Conservation (phyloP, 2,329 filamentous ascomycete species). For the Epichloe sibirici region DNA sequence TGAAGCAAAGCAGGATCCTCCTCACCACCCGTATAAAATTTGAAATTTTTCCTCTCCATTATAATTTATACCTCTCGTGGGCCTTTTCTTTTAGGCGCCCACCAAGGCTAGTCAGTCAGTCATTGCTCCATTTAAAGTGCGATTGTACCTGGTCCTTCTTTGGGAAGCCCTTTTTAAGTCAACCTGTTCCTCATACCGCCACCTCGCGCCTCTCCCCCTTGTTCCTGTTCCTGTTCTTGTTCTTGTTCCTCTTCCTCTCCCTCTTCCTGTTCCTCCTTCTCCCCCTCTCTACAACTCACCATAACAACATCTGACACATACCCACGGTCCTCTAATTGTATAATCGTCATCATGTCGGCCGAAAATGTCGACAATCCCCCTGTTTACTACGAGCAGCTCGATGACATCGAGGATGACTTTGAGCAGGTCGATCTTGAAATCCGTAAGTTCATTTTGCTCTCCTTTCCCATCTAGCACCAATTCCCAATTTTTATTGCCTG, state of each 20-base stretch:
- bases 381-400: conserved; percentile 64
- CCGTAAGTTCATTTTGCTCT: conserved; percentile 41
- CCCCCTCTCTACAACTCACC: background rate
- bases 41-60: too few relatives aligned
- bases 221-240: too few relatives aligned
- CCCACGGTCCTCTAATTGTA: conserved; percentile 4
- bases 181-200: too few relatives aligned
- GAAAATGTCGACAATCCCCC: conserved; percentile 26
- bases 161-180: too few relatives aligned
- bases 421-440: conserved; percentile 73
- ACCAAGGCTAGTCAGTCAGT: too few relatives aligned
- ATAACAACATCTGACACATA: conserved; percentile 4
- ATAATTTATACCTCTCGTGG: too few relatives aligned
- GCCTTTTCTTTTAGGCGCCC: too few relatives aligned
- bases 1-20: background rate
- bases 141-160: too few relatives aligned
- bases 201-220: background rate
- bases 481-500: too few relatives aligned
- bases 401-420: conserved; percentile 71
- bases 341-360: conserved; percentile 21
- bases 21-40: too few relatives aligned
- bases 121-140: too few relatives aligned
- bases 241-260: too few relatives aligned
- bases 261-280: background rate
- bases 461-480: background rate